Evolutionary conservation across 306 rosid genomes (phyloP).

Genomic region (Trifolium repens): DNA sequence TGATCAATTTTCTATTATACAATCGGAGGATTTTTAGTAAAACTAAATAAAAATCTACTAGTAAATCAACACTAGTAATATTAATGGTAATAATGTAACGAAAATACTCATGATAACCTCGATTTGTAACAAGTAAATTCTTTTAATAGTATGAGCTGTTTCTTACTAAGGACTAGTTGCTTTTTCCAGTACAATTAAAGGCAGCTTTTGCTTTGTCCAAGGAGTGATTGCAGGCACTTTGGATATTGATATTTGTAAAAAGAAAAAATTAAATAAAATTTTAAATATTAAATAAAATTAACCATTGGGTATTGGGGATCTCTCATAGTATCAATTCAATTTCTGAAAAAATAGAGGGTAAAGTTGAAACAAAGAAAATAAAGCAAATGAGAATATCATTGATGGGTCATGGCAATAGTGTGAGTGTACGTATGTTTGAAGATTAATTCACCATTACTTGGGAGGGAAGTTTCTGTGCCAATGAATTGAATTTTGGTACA

Average conservation of each 20-base stretch:
- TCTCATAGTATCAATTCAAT: not conserved
- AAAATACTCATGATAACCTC: not conserved
- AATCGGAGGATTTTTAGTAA: too few relatives aligned
- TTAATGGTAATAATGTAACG: not conserved
- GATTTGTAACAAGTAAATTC: too few relatives aligned
- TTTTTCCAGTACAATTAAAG: constrained; percentile 30
- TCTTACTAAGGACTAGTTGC: constrained; percentile 27
- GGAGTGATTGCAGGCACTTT: constrained; percentile 48
- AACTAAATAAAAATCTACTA: too few relatives aligned
- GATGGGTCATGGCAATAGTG: not conserved
- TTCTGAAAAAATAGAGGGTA: not conserved
- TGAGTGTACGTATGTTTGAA: not conserved
- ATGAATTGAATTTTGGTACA: not conserved
- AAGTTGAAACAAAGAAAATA: not conserved
- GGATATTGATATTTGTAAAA: not conserved
- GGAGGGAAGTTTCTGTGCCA: constrained; percentile 42
- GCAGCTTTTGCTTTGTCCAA: constrained; percentile 49
- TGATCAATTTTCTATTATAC: too few relatives aligned
- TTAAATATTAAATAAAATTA: not conserved
- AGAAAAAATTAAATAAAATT: too few relatives aligned
- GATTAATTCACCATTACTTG: constrained; percentile 34
- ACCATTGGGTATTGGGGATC: not conserved
- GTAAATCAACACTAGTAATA: not conserved
- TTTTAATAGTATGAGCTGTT: not conserved
- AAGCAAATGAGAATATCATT: constrained; percentile 6